Evolutionary conservation across 805 yeast genomes (phyloP), one percentile per base, ranked within the genome.

Genomic region (Suhomyces prunicola): DNA sequence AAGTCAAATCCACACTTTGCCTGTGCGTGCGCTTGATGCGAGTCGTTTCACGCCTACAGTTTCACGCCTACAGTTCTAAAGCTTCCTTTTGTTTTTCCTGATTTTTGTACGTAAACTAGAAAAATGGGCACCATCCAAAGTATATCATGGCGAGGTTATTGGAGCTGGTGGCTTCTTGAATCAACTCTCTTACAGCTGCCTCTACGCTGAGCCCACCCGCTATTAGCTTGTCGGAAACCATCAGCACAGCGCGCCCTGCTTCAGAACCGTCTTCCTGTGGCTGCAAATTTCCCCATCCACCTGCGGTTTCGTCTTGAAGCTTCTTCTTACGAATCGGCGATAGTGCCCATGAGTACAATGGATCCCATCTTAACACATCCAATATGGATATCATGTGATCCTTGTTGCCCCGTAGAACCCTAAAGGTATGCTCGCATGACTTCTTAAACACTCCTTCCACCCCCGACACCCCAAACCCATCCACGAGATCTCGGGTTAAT

Each of bases 401-500:
- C 35, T 75, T 74, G 61, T 90, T 86, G 1, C 69, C 69, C 51
- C 96, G 72, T 45, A 94, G 69, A 1, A 88, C 89, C 22, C 80
- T 68, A 54, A 88, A 81, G 0, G 89, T 88, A 53, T 83, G 82
- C 62, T 89, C 96, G 59, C 96, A 86, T 39, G 87, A 82, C 55
- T 81, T 78, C 49, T 81, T 77, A 64, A 90, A 94, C 1, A 85
- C 72, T 0, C 99, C 99, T 50, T 84, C 82, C 0, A 82, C 82
- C 0, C 96, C 97, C n/a, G 88, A 81, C 5, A 88, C 77, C 0
- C 99, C 99, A 74, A 96, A 81, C 0, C 96, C 99, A 72, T 94
- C 98, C 4, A 91, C 86, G 50, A 94, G 77, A 66, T 96, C 97
- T 53, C 96, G 74, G 0, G 98, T 90, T 35, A 96, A 72, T 56